phyloP scores from a whole-genome alignment of 2,329 filamentous ascomycete genomes.

The Pezizomycotina sp. region DNA sequence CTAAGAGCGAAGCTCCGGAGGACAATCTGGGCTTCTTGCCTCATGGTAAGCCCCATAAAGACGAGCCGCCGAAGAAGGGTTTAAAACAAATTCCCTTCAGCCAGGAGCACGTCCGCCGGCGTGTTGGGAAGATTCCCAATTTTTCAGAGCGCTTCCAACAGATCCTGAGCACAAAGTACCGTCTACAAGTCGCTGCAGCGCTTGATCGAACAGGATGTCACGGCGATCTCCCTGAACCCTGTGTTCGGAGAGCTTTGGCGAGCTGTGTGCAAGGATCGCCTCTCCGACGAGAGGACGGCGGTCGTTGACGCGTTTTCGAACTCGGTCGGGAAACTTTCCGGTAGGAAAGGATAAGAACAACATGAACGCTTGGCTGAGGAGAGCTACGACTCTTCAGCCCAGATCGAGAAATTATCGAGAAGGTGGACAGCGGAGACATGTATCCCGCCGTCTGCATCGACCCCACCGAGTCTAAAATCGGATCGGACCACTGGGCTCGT shows the following conservation, averaged over 20 bases:
- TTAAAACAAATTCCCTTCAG: too few relatives aligned
- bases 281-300: slow-evolving; percentile 30
- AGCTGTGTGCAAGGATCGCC: slow-evolving; percentile 35
- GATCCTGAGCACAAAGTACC: too few relatives aligned
- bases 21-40: too few relatives aligned
- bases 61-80: too few relatives aligned
- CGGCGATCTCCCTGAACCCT: slow-evolving; percentile 35
- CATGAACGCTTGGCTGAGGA: slow-evolving; percentile 37
- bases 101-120: too few relatives aligned
- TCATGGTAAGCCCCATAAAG: too few relatives aligned
- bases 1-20: too few relatives aligned
- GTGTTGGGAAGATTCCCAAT: too few relatives aligned
- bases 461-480: slow-evolving; percentile 32
- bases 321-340: slow-evolving; percentile 29
- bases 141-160: too few relatives aligned
- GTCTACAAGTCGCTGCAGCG: slow-evolving; percentile 27
- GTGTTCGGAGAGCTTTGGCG: slow-evolving; percentile 38
- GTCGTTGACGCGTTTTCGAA: slow-evolving; percentile 33
- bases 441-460: slow-evolving; percentile 38
- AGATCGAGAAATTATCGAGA: slow-evolving; percentile 31
- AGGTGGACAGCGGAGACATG: slow-evolving; percentile 29
- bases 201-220: slow-evolving; percentile 32
- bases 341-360: slow-evolving; percentile 28
- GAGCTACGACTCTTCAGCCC: slow-evolving; percentile 36
- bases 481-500: slow-evolving; percentile 29